phyloP scores from a whole-genome alignment of 2,329 filamentous ascomycete species.

The Fusarium verticillioides region DNA sequence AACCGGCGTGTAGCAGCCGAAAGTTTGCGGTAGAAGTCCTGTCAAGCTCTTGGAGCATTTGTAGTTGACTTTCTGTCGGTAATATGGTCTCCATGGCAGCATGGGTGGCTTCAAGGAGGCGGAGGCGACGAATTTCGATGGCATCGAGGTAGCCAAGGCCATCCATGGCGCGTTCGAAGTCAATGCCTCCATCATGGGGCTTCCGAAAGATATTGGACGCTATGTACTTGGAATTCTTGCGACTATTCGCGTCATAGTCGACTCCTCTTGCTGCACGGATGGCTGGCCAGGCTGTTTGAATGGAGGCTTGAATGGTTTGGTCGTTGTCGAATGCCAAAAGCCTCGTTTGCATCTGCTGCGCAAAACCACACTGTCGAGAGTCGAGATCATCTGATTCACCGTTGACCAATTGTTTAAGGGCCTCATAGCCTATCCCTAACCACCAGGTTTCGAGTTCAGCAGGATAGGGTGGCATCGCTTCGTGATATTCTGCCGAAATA shows the following conservation, averaged over 20 bases:
- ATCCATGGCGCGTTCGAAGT: constrained; percentile 41
- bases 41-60: constrained; percentile 47
- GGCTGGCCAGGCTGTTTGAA: constrained; percentile 35
- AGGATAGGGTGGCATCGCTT: constrained; percentile 47
- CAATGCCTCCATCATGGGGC: constrained; percentile 44
- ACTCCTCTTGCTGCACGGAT: constrained; percentile 26
- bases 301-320: constrained; percentile 19
- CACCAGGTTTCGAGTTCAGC: constrained; percentile 51
- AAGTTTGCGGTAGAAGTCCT: constrained; percentile 46
- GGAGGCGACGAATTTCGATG: constrained; percentile 48
- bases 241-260: constrained; percentile 43
- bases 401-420: constrained; percentile 44
- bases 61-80: constrained; percentile 17
- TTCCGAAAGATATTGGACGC: constrained; percentile 44
- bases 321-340: constrained; percentile 50
- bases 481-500: background rate
- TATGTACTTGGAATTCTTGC: constrained; percentile 43
- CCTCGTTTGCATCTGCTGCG: constrained; percentile 45
- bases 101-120: constrained; percentile 42
- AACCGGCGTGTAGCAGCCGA: constrained; percentile 47
- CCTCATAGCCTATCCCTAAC: constrained; percentile 43
- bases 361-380: constrained; percentile 48
- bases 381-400: constrained; percentile 19
- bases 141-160: constrained; percentile 49
- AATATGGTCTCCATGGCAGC: constrained; percentile 18